Conservation (phyloP, 441 rosid genomes). For the Jatropha multifida region DNA sequence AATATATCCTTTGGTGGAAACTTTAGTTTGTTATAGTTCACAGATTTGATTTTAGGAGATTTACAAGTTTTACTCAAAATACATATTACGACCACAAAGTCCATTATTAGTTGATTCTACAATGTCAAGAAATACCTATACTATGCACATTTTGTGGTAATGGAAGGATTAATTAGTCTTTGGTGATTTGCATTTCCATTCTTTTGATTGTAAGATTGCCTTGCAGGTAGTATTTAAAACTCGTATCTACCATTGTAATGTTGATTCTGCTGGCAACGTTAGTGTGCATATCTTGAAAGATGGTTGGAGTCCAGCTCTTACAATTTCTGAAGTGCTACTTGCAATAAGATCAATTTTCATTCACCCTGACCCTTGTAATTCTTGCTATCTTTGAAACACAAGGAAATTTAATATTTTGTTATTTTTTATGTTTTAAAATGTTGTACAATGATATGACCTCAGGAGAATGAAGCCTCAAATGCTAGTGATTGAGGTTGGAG, state of each 20-base stretch:
- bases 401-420: too few relatives aligned
- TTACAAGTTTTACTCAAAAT: not conserved
- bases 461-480: too few relatives aligned
- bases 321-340: conserved; percentile 69
- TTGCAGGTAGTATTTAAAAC: conserved; percentile 79
- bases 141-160: not conserved
- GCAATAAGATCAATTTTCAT: conserved; percentile 79
- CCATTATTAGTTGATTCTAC: not conserved
- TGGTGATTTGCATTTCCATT: conserved; percentile 6
- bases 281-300: conserved; percentile 74
- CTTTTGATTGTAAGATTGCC: conserved; percentile 18
- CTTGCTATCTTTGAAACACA: not conserved
- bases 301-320: conserved; percentile 89
- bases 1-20: not conserved
- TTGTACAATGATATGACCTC: too few relatives aligned
- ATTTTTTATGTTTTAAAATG: not conserved
- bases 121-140: not conserved
- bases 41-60: not conserved
- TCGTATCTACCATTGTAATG: conserved; percentile 86
- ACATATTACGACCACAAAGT: not conserved
- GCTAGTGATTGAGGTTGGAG: too few relatives aligned
- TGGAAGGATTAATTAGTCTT: not conserved
- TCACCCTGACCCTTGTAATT: conserved; percentile 75
- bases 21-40: not conserved
- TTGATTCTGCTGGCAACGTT: conserved; percentile 70